Percentiles rank a stretch among this genome's conserved stretches.
phyloP scores from a whole-genome alignment of 768 basidiomycete species.

The Gyrodon lividus region DNA sequence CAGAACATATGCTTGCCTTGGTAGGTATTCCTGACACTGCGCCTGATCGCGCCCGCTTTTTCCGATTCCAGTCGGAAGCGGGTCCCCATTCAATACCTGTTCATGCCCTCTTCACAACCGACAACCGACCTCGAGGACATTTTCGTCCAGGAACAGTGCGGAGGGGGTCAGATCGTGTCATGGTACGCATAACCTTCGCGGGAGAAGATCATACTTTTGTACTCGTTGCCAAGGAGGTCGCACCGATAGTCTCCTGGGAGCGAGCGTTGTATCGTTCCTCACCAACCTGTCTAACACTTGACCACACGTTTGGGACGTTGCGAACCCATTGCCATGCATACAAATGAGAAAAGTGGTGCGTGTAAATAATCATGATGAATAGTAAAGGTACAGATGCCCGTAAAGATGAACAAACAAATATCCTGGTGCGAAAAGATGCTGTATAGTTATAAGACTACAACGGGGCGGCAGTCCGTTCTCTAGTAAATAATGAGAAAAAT shows the following conservation, averaged over 20 bases:
- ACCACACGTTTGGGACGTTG: neutral
- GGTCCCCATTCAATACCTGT: neutral
- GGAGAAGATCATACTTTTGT: conserved; percentile 20
- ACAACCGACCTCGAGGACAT: neutral
- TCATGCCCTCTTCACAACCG: neutral
- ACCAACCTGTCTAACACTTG: neutral
- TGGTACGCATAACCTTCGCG: conserved; percentile 20
- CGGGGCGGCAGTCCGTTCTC: conserved; percentile 5
- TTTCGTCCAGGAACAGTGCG: conserved; percentile 4
- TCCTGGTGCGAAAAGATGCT: conserved; percentile 15
- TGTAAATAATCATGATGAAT: neutral
- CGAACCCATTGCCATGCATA: neutral
- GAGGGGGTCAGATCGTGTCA: neutral
- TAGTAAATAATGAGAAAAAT: conserved; percentile 2
- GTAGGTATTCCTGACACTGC: neutral
- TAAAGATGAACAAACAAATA: neutral
- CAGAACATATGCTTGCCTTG: neutral
- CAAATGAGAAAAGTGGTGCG: neutral
- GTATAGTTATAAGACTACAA: conserved; percentile 5
- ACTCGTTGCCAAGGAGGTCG: neutral
- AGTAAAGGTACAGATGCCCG: conserved; percentile 25
- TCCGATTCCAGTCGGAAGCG: neutral
- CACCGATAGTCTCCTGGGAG: neutral
- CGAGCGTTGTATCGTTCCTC: neutral
- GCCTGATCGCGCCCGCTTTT: conserved; percentile 2